Conservation (phyloP, 495 filamentous ascomycete species). For the Corynascus novoguineensis region DNA sequence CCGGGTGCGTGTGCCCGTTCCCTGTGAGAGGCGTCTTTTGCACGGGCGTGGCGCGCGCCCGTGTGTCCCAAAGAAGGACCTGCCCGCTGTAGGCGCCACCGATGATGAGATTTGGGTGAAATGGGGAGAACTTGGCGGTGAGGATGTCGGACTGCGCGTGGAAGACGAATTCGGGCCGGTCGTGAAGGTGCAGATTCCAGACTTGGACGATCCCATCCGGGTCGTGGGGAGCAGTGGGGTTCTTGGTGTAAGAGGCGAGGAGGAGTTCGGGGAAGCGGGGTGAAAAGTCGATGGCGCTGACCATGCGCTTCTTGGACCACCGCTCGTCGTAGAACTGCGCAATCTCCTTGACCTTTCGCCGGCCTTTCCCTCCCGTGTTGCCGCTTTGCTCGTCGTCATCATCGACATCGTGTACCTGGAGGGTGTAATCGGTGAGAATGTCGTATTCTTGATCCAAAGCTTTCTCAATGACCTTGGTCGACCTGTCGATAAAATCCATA, state of each 20-base stretch:
- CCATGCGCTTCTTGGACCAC: constrained; percentile 96
- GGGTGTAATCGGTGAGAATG: constrained; percentile 87
- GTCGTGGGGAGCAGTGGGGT: constrained; percentile 89
- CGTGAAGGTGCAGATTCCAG: constrained; percentile 93
- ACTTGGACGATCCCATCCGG: constrained; percentile 92
- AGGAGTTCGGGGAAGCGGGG: constrained; percentile 92
- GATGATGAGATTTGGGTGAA: constrained; percentile 92
- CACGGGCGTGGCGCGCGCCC: constrained; percentile 78
- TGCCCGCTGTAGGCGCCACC: constrained; percentile 94
- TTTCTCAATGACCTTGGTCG: constrained; percentile 94
- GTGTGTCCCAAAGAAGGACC: constrained; percentile 97
- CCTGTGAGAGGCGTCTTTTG: constrained; percentile 95
- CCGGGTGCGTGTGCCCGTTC: constrained; percentile 87
- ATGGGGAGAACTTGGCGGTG: constrained; percentile 92
- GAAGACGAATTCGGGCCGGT: constrained; percentile 92
- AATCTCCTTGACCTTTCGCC: constrained; percentile 76
- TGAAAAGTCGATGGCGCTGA: constrained; percentile 87
- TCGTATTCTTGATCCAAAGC: constrained; percentile 91
- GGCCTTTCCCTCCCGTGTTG: constrained; percentile 64
- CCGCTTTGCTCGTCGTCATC: constrained; percentile 79
- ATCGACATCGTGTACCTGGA: constrained; percentile 65
- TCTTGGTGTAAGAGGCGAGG: constrained; percentile 92
- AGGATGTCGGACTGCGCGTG: constrained; percentile 95
- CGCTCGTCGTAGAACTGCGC: constrained; percentile 90
- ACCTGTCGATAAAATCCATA: constrained; percentile 88